Evolutionary conservation across 306 rosid genomes (phyloP).

Genomic region (Cucurbita ficifolia): DNA sequence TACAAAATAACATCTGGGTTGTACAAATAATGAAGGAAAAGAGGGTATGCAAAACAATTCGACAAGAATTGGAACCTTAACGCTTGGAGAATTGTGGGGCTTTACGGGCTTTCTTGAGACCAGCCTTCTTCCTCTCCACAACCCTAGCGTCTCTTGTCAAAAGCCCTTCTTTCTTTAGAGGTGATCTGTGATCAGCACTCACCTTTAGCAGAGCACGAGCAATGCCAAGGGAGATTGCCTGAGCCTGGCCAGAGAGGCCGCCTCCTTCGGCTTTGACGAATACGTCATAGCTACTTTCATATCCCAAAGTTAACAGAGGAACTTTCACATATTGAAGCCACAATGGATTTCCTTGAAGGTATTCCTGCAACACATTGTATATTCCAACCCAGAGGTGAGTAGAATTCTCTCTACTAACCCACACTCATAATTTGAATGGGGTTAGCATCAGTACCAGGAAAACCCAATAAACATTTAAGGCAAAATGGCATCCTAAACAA

Average conservation of each 20-base stretch:
- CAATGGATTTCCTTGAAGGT: conserved; percentile 88
- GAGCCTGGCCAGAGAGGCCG: conserved; percentile 95
- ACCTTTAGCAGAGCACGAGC: conserved; percentile 90
- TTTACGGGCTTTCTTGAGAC: conserved; percentile 97
- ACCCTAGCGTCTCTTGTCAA: conserved; percentile 88
- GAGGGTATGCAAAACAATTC: neutral
- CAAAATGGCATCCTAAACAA: neutral
- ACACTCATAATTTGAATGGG: neutral
- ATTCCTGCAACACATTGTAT: conserved; percentile 36
- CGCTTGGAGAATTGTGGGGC: conserved; percentile 97
- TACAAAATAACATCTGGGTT: neutral
- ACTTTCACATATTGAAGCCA: conserved; percentile 78
- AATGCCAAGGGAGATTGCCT: conserved; percentile 85
- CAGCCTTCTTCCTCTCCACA: conserved; percentile 93
- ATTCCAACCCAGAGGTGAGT: conserved; percentile 2
- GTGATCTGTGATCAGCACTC: conserved; percentile 64
- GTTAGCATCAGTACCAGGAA: neutral
- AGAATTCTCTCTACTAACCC: neutral
- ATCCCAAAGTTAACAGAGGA: conserved; percentile 65
- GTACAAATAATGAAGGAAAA: neutral
- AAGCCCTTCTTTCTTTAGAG: conserved; percentile 75
- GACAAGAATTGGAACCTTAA: conserved; percentile 22
- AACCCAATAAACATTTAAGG: neutral
- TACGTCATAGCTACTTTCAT: conserved; percentile 70
- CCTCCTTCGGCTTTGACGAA: conserved; percentile 90